A percentile compares a stretch with the other conserved stretches of the same genome.
These are phyloP conservation scores for Cyclotella atomus DNA, from an alignment of 108 stramenopile species.

Conservation along the genomic window DNA sequence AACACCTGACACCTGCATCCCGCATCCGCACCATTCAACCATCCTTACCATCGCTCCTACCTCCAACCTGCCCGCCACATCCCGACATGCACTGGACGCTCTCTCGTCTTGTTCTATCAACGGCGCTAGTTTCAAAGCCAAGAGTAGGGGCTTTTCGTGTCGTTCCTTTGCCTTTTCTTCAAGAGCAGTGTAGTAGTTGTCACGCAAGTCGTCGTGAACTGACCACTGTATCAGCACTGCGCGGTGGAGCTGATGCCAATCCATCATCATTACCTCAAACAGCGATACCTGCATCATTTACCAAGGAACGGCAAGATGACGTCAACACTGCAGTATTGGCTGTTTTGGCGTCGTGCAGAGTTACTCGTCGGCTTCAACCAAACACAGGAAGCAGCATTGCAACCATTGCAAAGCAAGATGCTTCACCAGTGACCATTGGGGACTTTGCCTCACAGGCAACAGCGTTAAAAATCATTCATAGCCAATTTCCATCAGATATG, in stretches of 20 bases:
- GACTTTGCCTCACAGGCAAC: conserved; percentile 72
- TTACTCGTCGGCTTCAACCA: conserved; percentile 48
- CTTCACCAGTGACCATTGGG: conserved; percentile 69
- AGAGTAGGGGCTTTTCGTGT: background rate
- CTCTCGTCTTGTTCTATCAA: background rate
- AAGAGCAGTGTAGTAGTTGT: background rate
- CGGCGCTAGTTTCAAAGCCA: background rate
- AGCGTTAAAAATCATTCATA: conserved; percentile 43
- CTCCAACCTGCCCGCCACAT: background rate
- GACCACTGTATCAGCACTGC: background rate
- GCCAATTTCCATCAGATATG: conserved; percentile 47
- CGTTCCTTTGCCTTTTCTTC: background rate
- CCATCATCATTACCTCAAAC: background rate
- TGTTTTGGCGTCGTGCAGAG: conserved; percentile 45
- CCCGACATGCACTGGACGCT: background rate
- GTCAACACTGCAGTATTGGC: conserved; percentile 47
- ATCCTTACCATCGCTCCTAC: too few species aligned
- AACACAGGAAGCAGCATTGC: background rate
- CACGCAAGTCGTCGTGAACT: background rate
- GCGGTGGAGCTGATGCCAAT: background rate
- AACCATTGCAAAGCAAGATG: conserved; percentile 49
- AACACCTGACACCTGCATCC: too few species aligned
- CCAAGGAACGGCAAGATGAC: conserved; percentile 17
- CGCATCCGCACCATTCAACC: too few species aligned
- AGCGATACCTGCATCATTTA: conserved; percentile 9